Evolutionary conservation across 108 stramenopile genomes (phyloP), one percentile per base, ranked within the genome.

Genomic region (Chaetoceros tenuissimus): DNA sequence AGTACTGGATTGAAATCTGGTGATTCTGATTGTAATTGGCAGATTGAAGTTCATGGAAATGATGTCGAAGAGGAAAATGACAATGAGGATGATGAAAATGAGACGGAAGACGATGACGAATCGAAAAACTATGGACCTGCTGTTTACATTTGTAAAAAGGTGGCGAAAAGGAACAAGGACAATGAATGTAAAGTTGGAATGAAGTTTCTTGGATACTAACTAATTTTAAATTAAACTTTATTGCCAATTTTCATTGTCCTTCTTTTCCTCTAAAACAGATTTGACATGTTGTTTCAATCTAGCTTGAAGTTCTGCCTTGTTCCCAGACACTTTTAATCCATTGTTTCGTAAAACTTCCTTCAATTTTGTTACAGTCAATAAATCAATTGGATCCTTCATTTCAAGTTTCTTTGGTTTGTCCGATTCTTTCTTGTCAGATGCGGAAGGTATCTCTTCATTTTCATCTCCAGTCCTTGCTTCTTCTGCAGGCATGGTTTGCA

Each of bases 21-120:
- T 65, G 60, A 58, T 26, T 62, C 18, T 45, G 51, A 51, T 58
- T 22, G 46, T 7, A 60, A 31, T 22, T 91, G 85, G 83, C 55
- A 60, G 1, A 67, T 92, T 58, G 82, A 92, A 66, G 82, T 92
- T 1, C 89, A 92, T 60, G 85, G 89, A 19, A 80, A 68, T 43
- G 81, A 79, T 55, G 55, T 21, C 25, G 55, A 16, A 16, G 51
- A 55, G 2, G 16, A 20, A 7, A 59, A 52, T 51, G 48, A 61
- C 19, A 68, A 79, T 47, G 75, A 65, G 29, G 67, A 64, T 21
- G 54, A 45, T 30, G 79, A 51, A 0, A 69, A 70, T 24, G 50
- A 53, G 10, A 58, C 70, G 17, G 53, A 60, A 27, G 0, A 18
- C 13, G 34, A 59, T 10, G 51, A 52, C 10, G 75, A 69, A 34